Evolutionary conservation across 257 asterid species (phyloP), one percentile per base, ranked within the genome.

Genomic region (Leptodermis oblonga): DNA sequence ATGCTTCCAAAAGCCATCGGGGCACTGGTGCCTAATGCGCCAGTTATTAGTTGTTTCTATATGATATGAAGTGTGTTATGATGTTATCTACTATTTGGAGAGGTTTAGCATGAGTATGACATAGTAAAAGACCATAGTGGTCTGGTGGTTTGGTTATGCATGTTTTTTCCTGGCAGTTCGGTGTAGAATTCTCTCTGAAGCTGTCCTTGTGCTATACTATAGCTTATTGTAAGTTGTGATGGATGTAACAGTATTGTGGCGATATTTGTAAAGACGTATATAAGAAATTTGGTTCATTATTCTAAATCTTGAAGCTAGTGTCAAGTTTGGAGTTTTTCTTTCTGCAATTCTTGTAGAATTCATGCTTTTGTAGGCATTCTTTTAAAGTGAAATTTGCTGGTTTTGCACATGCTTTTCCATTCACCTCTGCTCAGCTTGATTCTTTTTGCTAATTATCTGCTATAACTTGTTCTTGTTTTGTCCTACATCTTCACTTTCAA

Each of bases 1-100:
- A 71, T 61, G 69, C 64, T 51, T 73, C 74, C 63, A 68, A 69
- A 63, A 64, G 73, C 76, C 51, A 53, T 70, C 72, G 74, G 76
- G 71, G 79, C 79, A 66, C 74, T 70, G 77, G 71, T 60, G 59
- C 68, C 49, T 23, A 20, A 8, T 36, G 66, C 68, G 70, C 79
- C 79, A 70, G 79, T 78, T 70, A 49, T 61, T 61, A 77, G 62
- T 67, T 73, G 48, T 62, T 66, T 59, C 68, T 72, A 66, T 68
- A 70, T 78, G 49, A 55, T 66, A 66, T 63, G 75, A 58, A 48
- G 76, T 73, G 82, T 73, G 77, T 74, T 22, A 20, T 17, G 30
- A 52, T 26, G 59, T 52, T 65, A 43, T 28, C 43, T 71, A 25
- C 63, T 75, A 39, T 60, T 49, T 71, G 76, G 70, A 62, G 68